Percentiles rank a stretch among this genome's conserved stretches.
Conservation (phyloP, 352 stramenopile species). For the Lagenidium giganteum region DNA sequence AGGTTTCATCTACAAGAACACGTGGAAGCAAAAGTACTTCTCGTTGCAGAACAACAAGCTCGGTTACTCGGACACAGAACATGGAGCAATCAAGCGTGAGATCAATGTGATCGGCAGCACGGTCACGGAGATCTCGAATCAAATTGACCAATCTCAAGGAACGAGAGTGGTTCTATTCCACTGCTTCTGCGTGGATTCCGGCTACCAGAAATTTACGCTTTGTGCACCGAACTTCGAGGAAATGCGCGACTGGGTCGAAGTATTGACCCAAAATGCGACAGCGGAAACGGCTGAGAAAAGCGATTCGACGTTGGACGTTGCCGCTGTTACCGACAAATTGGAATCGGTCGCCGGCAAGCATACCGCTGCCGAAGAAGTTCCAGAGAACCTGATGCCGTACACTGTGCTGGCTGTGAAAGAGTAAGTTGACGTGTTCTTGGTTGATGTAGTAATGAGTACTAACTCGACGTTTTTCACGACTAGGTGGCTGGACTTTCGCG, state of each 20-base stretch:
- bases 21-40: constrained; percentile 85
- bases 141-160: constrained; percentile 85
- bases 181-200: constrained; percentile 82
- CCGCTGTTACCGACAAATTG: constrained; percentile 71
- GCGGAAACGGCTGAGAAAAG: constrained; percentile 76
- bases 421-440: constrained; percentile 32
- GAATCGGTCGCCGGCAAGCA: constrained; percentile 80
- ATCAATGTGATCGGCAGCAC: constrained; percentile 83
- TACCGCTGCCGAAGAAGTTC: constrained; percentile 54
- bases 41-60: constrained; percentile 87
- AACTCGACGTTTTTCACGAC: not conserved
- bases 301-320: constrained; percentile 70
- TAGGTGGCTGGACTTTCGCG: constrained; percentile 84
- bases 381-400: constrained; percentile 68
- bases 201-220: constrained; percentile 78
- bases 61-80: constrained; percentile 73
- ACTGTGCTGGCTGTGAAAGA: constrained; percentile 83
- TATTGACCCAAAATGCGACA: constrained; percentile 79
- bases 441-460: not conserved
- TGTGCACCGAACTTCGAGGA: constrained; percentile 84
- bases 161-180: constrained; percentile 82
- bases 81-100: constrained; percentile 81
- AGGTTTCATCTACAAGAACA: constrained; percentile 89
- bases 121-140: constrained; percentile 80
- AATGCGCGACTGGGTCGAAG: constrained; percentile 86